Percentiles rank a stretch among this genome's conserved stretches.
Evolutionary conservation across 495 filamentous ascomycete genomes (phyloP).

Genomic region (Podospora didyma): DNA sequence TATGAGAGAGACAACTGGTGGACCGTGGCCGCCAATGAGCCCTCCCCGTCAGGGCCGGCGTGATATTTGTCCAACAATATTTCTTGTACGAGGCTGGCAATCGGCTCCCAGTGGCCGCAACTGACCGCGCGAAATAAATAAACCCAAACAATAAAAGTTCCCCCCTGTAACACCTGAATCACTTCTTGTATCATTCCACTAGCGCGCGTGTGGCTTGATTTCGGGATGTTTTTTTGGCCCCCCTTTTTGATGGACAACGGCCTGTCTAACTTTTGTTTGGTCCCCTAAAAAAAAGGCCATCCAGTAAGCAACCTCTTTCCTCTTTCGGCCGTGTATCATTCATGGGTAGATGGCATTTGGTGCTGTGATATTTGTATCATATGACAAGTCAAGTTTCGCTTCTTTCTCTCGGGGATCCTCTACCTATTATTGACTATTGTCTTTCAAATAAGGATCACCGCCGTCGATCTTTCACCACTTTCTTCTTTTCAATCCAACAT

Average conservation of each 20-base stretch:
- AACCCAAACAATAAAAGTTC: not conserved
- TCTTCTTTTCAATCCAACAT: no score
- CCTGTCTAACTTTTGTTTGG: not conserved
- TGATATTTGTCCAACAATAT: not conserved
- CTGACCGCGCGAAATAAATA: not conserved
- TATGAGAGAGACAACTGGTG: slow-evolving; percentile 99
- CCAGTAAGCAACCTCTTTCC: no score
- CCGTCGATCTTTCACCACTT: no score
- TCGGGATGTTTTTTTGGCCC: not conserved
- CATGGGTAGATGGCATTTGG: no score
- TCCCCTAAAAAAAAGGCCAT: no score
- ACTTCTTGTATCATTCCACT: not conserved
- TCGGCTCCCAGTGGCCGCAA: slow-evolving; percentile 2
- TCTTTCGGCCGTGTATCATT: no score
- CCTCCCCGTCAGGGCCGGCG: not conserved
- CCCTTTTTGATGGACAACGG: not conserved
- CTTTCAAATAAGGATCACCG: no score
- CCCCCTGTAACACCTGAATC: not conserved
- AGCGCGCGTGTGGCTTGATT: not conserved
- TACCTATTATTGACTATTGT: no score
- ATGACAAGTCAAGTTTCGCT: not conserved
- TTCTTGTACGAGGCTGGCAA: not conserved
- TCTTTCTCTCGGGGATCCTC: no score
- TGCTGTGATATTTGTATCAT: no score
- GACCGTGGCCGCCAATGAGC: slow-evolving; percentile 47